Conservation (phyloP, 805 yeast species). For the Yarrowia sp. region DNA sequence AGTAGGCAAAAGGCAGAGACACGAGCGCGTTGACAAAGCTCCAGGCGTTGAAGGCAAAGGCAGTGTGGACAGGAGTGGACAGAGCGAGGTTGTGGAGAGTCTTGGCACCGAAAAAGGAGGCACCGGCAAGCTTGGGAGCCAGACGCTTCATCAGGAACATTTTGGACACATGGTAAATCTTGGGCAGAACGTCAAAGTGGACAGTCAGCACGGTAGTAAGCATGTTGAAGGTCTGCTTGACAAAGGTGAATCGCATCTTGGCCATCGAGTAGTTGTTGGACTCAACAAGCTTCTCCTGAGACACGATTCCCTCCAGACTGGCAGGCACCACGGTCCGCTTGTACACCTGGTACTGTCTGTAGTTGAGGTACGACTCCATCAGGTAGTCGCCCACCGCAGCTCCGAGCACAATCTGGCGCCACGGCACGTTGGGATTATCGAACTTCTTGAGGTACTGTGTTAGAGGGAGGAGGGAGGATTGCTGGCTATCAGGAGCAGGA, state of each 20-base stretch:
- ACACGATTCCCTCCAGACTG: conserved; percentile 63
- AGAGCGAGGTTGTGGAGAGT: conserved; percentile 32
- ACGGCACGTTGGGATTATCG: conserved; percentile 68
- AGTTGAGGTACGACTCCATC: conserved; percentile 69
- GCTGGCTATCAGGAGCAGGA: too few relatives aligned
- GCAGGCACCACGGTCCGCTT: conserved; percentile 59
- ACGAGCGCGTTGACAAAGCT: conserved; percentile 50
- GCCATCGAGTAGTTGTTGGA: conserved; percentile 77
- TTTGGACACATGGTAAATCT: conserved; percentile 54
- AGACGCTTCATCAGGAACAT: conserved; percentile 32
- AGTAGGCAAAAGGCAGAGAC: conserved; percentile 67
- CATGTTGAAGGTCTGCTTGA: conserved; percentile 50
- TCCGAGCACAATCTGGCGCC: conserved; percentile 74
- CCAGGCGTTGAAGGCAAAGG: conserved; percentile 57
- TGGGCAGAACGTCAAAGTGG: conserved; percentile 61
- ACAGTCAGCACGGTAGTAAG: conserved; percentile 56
- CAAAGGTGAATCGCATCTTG: conserved; percentile 65
- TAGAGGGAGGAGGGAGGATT: too few relatives aligned
- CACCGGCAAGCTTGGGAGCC: conserved; percentile 41
- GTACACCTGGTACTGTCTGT: conserved; percentile 72
- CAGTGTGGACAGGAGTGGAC: conserved; percentile 52
- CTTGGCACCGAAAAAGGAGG: conserved; percentile 62
- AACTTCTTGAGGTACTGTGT: conserved; percentile 34
- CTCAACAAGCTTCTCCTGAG: conserved; percentile 67
- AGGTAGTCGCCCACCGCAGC: conserved; percentile 70